These are phyloP conservation scores for Ogataea sp. DNA, from an alignment of 805 yeast species.

Conservation along the genomic window DNA sequence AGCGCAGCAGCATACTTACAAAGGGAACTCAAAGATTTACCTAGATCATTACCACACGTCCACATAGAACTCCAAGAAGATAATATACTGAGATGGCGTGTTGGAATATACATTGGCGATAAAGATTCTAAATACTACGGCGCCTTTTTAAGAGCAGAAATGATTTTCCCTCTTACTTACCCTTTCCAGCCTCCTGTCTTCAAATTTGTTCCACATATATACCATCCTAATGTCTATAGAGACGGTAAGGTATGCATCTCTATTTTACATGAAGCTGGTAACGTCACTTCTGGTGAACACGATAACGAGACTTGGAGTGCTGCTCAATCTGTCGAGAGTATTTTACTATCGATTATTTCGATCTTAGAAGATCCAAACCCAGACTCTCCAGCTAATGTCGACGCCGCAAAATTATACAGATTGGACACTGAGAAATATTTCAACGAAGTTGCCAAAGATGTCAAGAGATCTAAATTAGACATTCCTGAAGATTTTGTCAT, in stretches of 20 bases:
- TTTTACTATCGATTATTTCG: conserved; percentile 82
- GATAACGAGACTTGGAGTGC: conserved; percentile 94
- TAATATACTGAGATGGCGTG: conserved; percentile 61
- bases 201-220: conserved; percentile 86
- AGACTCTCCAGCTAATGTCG: conserved; percentile 91
- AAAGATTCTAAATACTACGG: conserved; percentile 89
- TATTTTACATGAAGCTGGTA: conserved; percentile 87
- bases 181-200: conserved; percentile 92
- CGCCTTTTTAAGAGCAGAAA: conserved; percentile 89
- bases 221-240: conserved; percentile 90
- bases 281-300: conserved; percentile 82
- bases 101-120: conserved; percentile 87
- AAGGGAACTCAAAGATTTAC: conserved; percentile 26
- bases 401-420: conserved; percentile 88
- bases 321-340: conserved; percentile 87
- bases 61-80: conserved; percentile 38
- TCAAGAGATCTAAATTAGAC: conserved; percentile 73
- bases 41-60: conserved; percentile 24
- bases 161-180: conserved; percentile 86
- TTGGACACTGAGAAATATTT: conserved; percentile 72
- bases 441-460: conserved; percentile 71
- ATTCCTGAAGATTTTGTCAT: conserved; percentile 81
- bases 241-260: conserved; percentile 93
- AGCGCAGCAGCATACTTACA: conserved; percentile 23
- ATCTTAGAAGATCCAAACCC: conserved; percentile 91